phyloP scores from a whole-genome alignment of 495 filamentous ascomycete genomes.

The Penicillium coffeae region DNA sequence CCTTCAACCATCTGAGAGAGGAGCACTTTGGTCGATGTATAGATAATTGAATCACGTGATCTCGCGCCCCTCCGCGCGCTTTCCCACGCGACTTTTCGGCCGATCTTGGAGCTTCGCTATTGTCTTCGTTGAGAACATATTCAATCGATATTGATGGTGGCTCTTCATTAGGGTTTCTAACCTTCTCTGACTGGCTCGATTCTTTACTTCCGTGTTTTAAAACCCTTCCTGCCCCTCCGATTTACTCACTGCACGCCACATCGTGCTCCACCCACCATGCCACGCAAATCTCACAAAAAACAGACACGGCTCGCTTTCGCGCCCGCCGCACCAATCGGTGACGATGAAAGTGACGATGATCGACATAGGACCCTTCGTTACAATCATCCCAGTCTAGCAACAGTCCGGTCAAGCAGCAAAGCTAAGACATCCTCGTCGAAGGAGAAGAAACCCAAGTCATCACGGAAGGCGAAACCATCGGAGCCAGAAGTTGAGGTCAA shows the following conservation, averaged over 20 bases:
- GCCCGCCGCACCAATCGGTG: slow-evolving; percentile 22
- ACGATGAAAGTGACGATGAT: slow-evolving; percentile 13
- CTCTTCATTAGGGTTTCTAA: too few relatives aligned
- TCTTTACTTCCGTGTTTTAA: too few relatives aligned
- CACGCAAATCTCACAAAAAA: slow-evolving; percentile 40
- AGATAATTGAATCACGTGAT: slow-evolving; percentile 6
- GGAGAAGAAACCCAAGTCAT: background rate
- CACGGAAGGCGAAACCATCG: background rate
- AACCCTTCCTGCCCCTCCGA: too few relatives aligned
- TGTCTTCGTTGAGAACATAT: too few relatives aligned
- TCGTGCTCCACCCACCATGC: too few relatives aligned
- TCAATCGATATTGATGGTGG: too few relatives aligned
- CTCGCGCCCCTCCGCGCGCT: slow-evolving; percentile 8
- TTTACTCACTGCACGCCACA: too few relatives aligned
- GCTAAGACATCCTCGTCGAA: slow-evolving; percentile 1
- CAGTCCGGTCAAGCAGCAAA: slow-evolving; percentile 13
- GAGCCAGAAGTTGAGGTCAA: background rate
- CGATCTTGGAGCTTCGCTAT: too few relatives aligned
- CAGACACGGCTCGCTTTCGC: slow-evolving; percentile 48
- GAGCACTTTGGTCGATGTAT: background rate
- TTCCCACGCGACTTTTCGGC: slow-evolving; percentile 3
- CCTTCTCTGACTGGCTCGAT: too few relatives aligned
- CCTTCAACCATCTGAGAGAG: too few relatives aligned
- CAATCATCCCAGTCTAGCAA: slow-evolving; percentile 29
- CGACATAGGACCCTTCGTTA: slow-evolving; percentile 40